Conservation (phyloP, 768 basidiomycete species). For the Mycena rosella region DNA sequence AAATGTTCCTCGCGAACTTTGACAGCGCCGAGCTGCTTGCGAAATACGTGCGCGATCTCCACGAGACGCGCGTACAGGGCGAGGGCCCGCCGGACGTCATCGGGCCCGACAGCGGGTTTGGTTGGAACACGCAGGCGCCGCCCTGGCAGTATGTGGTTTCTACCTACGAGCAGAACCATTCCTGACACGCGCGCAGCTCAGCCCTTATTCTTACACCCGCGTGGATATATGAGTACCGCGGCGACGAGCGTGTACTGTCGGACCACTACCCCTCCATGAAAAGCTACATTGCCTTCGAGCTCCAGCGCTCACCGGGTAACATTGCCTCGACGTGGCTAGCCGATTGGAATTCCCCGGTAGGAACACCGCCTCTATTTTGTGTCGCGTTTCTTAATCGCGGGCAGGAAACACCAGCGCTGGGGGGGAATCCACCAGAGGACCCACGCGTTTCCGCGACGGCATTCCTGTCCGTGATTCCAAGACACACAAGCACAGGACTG, state of each 20-base stretch:
- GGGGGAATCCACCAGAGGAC: conserved; percentile 18
- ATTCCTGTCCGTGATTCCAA: conserved; percentile 39
- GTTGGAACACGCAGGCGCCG: conserved; percentile 42
- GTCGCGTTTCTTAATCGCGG: background rate
- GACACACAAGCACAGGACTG: background rate
- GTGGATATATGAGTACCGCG: conserved; percentile 45
- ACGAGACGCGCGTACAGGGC: conserved; percentile 37
- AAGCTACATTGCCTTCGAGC: conserved; percentile 43
- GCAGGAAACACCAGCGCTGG: conserved; percentile 31
- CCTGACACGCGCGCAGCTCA: conserved; percentile 31
- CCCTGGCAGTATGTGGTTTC: conserved; percentile 47
- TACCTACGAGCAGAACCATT: too few relatives aligned
- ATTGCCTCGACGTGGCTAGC: conserved; percentile 42
- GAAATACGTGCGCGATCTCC: conserved; percentile 44
- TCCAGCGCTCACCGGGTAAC: conserved; percentile 42
- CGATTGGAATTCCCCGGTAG: conserved; percentile 61
- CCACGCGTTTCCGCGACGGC: background rate
- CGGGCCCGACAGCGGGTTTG: conserved; percentile 44
- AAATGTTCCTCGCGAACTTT: conserved; percentile 46
- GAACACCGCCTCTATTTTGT: conserved; percentile 40
- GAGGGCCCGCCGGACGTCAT: conserved; percentile 44
- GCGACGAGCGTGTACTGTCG: conserved; percentile 39
- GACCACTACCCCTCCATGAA: conserved; percentile 44
- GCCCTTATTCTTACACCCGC: conserved; percentile 46
- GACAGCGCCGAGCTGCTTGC: conserved; percentile 40